Evolutionary conservation across 208 protist genomes (phyloP).

Genomic region (Endotrypanum monterogeii): DNA sequence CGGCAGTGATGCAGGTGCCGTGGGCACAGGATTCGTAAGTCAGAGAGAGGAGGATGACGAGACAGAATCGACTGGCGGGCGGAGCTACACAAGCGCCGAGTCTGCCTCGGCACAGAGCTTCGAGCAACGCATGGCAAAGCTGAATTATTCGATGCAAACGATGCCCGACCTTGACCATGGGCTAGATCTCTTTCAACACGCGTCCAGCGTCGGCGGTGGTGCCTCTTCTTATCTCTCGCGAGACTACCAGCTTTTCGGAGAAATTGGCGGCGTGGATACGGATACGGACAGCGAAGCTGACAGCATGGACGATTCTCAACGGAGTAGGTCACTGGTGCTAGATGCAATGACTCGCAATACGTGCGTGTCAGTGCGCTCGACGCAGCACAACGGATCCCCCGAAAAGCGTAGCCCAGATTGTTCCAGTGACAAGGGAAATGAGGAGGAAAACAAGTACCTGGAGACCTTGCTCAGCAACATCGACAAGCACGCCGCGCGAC

Average conservation of each 20-base stretch:
- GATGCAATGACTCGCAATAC: neutral
- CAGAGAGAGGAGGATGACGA: slow-evolving; percentile 30
- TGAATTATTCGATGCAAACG: slow-evolving; percentile 7
- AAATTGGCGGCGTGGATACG: neutral
- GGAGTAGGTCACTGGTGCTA: slow-evolving; percentile 9
- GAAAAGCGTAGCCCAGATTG: no score
- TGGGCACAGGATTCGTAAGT: slow-evolving; percentile 10
- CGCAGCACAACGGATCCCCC: neutral
- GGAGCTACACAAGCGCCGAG: slow-evolving; percentile 44
- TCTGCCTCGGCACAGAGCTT: slow-evolving; percentile 36
- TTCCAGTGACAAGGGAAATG: neutral
- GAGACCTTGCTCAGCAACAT: slow-evolving; percentile 29
- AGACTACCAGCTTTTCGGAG: slow-evolving; percentile 25
- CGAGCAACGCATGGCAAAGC: slow-evolving; percentile 40
- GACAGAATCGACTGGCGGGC: slow-evolving; percentile 18
- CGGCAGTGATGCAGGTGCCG: slow-evolving; percentile 15
- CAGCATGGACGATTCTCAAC: slow-evolving; percentile 3
- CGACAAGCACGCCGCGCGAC: slow-evolving; percentile 23
- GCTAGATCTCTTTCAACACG: neutral
- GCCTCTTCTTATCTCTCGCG: slow-evolving; percentile 17
- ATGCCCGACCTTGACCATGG: slow-evolving; percentile 1
- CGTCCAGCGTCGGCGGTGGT: neutral
- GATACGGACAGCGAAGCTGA: neutral
- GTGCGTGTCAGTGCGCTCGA: neutral
- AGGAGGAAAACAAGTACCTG: slow-evolving; percentile 25